Evolutionary conservation across 305 asterid genomes (phyloP), one percentile per base, ranked within the genome.

Genomic region (Galium porrigens): DNA sequence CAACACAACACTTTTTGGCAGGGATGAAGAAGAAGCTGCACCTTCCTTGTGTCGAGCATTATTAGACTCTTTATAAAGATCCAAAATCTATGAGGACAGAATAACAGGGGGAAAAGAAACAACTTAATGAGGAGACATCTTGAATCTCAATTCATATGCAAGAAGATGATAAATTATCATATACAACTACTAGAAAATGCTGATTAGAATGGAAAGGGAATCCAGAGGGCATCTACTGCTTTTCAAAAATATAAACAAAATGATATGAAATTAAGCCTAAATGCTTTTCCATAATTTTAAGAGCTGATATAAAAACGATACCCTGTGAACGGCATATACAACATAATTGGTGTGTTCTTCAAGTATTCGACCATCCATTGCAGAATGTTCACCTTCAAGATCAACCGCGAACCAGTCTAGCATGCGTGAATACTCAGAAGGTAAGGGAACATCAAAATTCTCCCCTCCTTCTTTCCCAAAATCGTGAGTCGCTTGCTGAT

Each of bases 331-430:
- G 80, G 98, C 94, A 83, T 89, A 79, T 66, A 91, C 96, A 68
- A 91, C 98, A 80, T 91, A 89, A 83, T 84, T 92, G 57, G 96
- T 72, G 81, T 91, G 95, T 75, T 86, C 98, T 83, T 91, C 89
- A 79, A 91, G 95, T 81, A 91, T 91, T 79, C 74, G 88, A 62
- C 94, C 95, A 82, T 91, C 98, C 98, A 88, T 89, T 74, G 98
- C 98, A 76, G 98, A 91, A 81, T 89, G 96, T 91, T 91, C 98
- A 80, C 98, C 98, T 76, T 89, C 95, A 74, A 91, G 98, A 83
- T 91, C 98, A 72, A 91, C 96, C 6, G 95, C 87, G 49, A 86
- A 91, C 98, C 98, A 91, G 79, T 91, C 95, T 22, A 91, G 98
- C 96, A 81, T 83, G 77, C 87, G 78, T 67, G 78, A 56, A 76